phyloP scores from a whole-genome alignment of 73 alveolate species.

The Paramecium tetraurelia region DNA sequence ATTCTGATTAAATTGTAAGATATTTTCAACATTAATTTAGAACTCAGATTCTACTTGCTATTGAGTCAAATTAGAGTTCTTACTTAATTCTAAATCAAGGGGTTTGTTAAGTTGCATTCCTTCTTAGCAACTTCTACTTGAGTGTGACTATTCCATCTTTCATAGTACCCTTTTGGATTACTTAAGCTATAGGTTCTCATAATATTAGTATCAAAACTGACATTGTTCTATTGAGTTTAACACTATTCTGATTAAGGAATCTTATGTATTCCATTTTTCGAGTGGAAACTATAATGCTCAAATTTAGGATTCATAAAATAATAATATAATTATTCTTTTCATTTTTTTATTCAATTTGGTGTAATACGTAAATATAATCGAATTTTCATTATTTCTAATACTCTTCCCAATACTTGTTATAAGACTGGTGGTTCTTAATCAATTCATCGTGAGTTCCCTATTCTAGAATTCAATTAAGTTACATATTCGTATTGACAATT shows the following conservation, averaged over 20 bases:
- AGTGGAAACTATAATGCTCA: background rate
- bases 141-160: background rate
- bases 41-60: background rate
- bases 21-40: background rate
- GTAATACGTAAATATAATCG: background rate
- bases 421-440: slow-evolving; percentile 34
- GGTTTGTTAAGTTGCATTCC: background rate
- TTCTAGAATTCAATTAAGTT: background rate
- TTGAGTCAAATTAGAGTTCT: background rate
- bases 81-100: background rate
- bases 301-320: background rate
- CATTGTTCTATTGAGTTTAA: background rate
- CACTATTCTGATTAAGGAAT: background rate
- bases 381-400: background rate
- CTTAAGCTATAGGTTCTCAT: background rate
- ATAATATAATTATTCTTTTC: background rate
- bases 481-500: slow-evolving; percentile 84
- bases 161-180: background rate
- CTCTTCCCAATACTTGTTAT: slow-evolving; percentile 37
- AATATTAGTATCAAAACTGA: background rate
- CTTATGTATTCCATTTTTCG: background rate
- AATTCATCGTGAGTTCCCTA: slow-evolving; percentile 85
- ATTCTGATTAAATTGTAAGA: background rate
- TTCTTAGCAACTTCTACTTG: background rate
- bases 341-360: background rate